phyloP scores from a whole-genome alignment of 495 filamentous ascomycete genomes.

The Podospora anserina region DNA sequence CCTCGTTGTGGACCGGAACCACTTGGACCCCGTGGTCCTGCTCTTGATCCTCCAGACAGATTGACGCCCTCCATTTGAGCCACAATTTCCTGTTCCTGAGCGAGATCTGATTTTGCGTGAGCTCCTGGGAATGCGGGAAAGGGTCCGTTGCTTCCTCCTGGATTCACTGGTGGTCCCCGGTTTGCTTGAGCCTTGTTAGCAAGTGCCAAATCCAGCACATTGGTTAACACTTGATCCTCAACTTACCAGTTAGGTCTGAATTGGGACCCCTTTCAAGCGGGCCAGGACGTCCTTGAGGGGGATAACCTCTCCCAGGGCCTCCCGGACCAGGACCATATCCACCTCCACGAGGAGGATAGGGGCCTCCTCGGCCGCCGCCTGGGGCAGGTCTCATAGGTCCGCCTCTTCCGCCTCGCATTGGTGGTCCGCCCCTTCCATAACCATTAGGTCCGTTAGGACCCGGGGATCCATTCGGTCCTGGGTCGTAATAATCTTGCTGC shows the following conservation, averaged over 20 bases:
- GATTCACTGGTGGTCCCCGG: slow-evolving; percentile 34
- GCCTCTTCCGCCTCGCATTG: slow-evolving; percentile 42
- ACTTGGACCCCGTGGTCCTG: slow-evolving; percentile 31
- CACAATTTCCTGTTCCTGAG: slow-evolving; percentile 48
- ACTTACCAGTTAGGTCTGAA: slow-evolving; percentile 39
- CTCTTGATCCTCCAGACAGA: slow-evolving; percentile 44
- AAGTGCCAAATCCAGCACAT: not conserved
- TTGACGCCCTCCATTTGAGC: slow-evolving; percentile 59
- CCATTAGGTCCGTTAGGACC: slow-evolving; percentile 29
- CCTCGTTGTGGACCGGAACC: slow-evolving; percentile 32
- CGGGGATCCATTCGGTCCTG: slow-evolving; percentile 22
- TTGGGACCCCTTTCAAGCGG: slow-evolving; percentile 33
- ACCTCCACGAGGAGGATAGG: slow-evolving; percentile 33
- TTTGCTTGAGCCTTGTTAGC: slow-evolving; percentile 29
- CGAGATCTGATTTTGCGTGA: slow-evolving; percentile 44
- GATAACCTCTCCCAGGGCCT: slow-evolving; percentile 39
- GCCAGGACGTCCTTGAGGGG: slow-evolving; percentile 38
- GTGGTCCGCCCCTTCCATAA: slow-evolving; percentile 35
- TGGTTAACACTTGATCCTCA: not conserved
- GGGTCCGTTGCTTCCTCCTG: slow-evolving; percentile 56
- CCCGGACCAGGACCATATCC: slow-evolving; percentile 32
- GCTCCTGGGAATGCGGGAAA: slow-evolving; percentile 63
- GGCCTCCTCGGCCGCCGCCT: slow-evolving; percentile 36
- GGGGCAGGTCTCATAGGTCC: slow-evolving; percentile 42
- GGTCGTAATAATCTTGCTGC: slow-evolving; percentile 52